A percentile compares a stretch with the other conserved stretches of the same genome.
These are phyloP conservation scores for Silene latifolia DNA, from an alignment of 148 eudicot species.

Conservation along the genomic window DNA sequence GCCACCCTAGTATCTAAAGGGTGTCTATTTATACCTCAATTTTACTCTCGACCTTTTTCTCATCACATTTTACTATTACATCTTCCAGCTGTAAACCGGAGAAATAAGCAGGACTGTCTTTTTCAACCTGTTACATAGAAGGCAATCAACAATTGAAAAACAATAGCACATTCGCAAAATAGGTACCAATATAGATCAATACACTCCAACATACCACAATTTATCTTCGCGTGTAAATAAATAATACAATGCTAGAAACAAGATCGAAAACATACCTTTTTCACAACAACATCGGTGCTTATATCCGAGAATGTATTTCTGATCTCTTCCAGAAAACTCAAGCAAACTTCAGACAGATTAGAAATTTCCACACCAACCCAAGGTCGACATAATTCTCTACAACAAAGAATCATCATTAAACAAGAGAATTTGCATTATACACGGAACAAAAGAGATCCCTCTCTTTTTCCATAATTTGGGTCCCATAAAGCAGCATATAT, in stretches of 20 bases:
- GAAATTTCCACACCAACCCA: conserved; percentile 13
- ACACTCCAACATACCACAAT: too few species aligned
- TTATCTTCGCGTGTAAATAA: neutral
- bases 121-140: conserved; percentile 4
- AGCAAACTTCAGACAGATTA: neutral
- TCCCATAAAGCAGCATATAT: too few species aligned
- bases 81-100: conserved; percentile 1
- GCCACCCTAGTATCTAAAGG: too few species aligned
- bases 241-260: neutral
- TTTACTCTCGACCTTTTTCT: conserved; percentile 1
- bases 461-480: too few species aligned
- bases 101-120: conserved; percentile 4
- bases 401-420: neutral
- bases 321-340: neutral
- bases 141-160: too few species aligned
- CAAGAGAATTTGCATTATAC: too few species aligned
- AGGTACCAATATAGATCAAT: too few species aligned
- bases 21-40: neutral
- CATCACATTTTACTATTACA: conserved; percentile 3
- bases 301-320: conserved; percentile 2
- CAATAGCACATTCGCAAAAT: too few species aligned
- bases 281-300: neutral
- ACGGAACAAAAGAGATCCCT: too few species aligned
- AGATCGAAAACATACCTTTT: neutral
- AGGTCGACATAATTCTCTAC: conserved; percentile 6